Conservation (phyloP, 495 filamentous ascomycete species). For the Annulohypoxylon maeteangense region DNA sequence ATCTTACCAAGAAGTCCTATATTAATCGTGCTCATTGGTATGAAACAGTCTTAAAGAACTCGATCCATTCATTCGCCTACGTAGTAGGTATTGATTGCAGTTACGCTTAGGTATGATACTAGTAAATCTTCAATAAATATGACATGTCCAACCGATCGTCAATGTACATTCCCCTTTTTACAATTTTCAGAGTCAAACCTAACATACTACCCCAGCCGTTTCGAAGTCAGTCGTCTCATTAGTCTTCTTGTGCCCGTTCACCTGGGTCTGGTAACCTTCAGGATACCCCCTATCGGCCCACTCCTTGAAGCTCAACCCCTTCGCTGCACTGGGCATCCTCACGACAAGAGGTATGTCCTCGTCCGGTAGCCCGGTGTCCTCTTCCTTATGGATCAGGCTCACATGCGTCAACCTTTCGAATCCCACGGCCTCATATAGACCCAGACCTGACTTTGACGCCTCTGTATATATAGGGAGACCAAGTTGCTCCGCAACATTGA, state of each 20-base stretch:
- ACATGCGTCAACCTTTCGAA: conserved; percentile 38
- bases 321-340: conserved; percentile 35
- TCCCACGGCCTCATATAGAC: conserved; percentile 48
- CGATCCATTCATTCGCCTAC: too few relatives aligned
- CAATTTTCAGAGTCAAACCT: not conserved
- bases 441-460: conserved; percentile 53
- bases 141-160: not conserved
- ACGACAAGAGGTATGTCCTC: conserved; percentile 35
- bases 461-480: conserved; percentile 56
- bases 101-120: not conserved
- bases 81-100: not conserved
- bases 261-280: conserved; percentile 5
- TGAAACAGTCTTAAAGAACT: too few relatives aligned
- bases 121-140: not conserved
- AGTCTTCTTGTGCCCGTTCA: conserved; percentile 3
- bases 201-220: not conserved
- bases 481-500: conserved; percentile 53
- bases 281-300: conserved; percentile 36
- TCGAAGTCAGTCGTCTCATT: not conserved
- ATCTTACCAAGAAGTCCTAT: too few relatives aligned
- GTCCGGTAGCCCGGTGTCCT: conserved; percentile 31
- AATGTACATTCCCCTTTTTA: not conserved
- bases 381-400: conserved; percentile 38
- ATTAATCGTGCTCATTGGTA: too few relatives aligned
- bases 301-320: conserved; percentile 33